Evolutionary conservation across 768 basidiomycete genomes (phyloP).

Genomic region (Podaxis sp.): DNA sequence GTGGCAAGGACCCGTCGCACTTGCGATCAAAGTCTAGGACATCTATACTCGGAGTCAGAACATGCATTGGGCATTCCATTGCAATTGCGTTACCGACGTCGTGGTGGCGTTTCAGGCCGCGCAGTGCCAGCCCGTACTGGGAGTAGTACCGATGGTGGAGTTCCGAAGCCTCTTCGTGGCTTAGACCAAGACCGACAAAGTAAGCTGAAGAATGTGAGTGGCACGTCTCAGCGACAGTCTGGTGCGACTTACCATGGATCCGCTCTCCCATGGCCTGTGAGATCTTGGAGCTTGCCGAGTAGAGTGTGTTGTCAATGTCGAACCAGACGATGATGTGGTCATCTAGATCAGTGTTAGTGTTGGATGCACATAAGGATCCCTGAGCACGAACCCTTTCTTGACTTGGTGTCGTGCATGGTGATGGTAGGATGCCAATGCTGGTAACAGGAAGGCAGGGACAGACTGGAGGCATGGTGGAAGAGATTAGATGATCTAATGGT

Average conservation of each 20-base stretch:
- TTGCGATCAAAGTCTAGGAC: constrained; percentile 79
- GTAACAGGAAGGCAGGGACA: background rate
- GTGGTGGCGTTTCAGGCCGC: constrained; percentile 74
- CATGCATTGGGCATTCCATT: background rate
- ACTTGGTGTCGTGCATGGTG: constrained; percentile 1
- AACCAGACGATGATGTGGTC: constrained; percentile 67
- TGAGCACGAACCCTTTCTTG: background rate
- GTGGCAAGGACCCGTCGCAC: constrained; percentile 80
- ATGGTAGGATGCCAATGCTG: background rate
- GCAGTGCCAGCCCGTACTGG: constrained; percentile 78
- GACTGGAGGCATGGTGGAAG: background rate
- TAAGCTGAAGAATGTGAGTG: constrained; percentile 46
- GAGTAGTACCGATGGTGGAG: constrained; percentile 73
- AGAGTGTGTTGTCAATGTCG: constrained; percentile 87
- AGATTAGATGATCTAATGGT: background rate
- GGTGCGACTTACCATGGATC: constrained; percentile 56
- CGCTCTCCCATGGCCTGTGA: constrained; percentile 74
- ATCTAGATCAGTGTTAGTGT: constrained; percentile 29
- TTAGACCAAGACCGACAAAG: constrained; percentile 66
- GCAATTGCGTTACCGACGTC: constrained; percentile 52
- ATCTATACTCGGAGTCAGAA: constrained; percentile 33
- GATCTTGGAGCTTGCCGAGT: constrained; percentile 71
- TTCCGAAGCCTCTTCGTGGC: constrained; percentile 60
- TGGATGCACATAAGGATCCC: background rate
- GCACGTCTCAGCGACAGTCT: background rate